Conservation (phyloP, 129 eudicot genomes). For the Arctium lappa region DNA sequence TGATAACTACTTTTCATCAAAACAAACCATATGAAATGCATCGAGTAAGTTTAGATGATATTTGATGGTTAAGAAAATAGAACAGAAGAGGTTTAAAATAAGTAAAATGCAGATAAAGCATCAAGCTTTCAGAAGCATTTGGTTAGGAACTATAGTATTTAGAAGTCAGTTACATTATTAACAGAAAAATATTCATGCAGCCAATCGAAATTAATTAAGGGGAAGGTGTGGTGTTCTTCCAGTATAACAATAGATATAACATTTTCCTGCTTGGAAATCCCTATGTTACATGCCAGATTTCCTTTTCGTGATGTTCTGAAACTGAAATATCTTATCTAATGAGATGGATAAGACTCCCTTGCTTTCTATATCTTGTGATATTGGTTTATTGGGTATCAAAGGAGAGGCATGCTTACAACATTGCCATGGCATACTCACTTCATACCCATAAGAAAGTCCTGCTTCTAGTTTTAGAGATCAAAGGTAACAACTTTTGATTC, state of each 20-base stretch:
- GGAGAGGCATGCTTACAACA: neutral
- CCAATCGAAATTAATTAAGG: too few relatives aligned
- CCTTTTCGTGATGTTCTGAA: too few relatives aligned
- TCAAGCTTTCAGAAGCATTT: slow-evolving; percentile 1
- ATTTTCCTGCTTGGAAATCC: neutral
- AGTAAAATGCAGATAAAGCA: neutral
- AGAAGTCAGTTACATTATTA: too few relatives aligned
- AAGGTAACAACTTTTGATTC: neutral
- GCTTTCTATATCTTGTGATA: neutral
- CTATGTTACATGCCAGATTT: neutral
- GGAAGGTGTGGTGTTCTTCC: neutral
- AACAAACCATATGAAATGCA: too few relatives aligned
- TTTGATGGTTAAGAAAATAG: neutral
- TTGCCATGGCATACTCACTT: neutral
- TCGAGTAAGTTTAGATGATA: too few relatives aligned
- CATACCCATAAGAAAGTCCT: neutral
- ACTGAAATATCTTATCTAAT: too few relatives aligned
- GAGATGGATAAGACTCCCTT: neutral
- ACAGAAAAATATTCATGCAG: too few relatives aligned
- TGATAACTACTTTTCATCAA: too few relatives aligned
- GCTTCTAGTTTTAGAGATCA: slow-evolving; percentile 6
- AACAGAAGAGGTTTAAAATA: neutral
- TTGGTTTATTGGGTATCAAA: neutral
- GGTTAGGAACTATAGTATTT: neutral
- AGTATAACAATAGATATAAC: neutral